A percentile compares a stretch with the other conserved stretches of the same genome.
These are phyloP conservation scores for Aegilops bicornis DNA, from an alignment of 176 grass and related monocot species.

Conservation along the genomic window DNA sequence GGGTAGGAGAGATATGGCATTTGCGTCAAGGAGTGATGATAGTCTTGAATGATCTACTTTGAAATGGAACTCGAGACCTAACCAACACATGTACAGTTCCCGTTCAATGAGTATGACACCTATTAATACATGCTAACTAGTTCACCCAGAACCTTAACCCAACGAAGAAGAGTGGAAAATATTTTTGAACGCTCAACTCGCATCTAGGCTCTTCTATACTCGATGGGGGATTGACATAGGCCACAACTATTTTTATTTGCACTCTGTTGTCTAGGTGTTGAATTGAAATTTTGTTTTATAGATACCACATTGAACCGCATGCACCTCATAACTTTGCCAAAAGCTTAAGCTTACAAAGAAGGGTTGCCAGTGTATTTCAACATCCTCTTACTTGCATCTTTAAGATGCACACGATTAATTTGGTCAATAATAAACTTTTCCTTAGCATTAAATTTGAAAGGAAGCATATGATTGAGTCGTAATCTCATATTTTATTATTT, in stretches of 20 bases:
- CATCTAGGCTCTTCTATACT: background rate
- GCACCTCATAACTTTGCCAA: background rate
- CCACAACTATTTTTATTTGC: background rate
- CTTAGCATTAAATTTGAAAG: background rate
- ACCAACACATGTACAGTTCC: background rate
- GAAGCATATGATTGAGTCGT: background rate
- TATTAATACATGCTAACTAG: background rate
- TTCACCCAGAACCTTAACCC: background rate
- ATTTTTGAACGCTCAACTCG: background rate
- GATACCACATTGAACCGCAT: background rate
- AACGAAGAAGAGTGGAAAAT: background rate
- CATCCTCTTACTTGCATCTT: background rate
- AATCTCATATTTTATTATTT: background rate
- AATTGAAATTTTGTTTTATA: background rate
- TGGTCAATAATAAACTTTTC: background rate
- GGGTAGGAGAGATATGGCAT: too few relatives aligned
- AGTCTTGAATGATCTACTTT: too few relatives aligned
- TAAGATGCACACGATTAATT: background rate
- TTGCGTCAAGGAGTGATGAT: too few relatives aligned
- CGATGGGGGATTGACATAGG: background rate
- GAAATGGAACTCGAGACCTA: background rate
- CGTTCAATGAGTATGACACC: background rate
- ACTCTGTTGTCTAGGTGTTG: background rate
- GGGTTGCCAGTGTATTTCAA: background rate
- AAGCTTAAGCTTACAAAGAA: background rate